Evolutionary conservation across 2,329 filamentous ascomycete genomes (phyloP), one percentile per base, ranked within the genome.

Genomic region (Metarhizium anisopliae): DNA sequence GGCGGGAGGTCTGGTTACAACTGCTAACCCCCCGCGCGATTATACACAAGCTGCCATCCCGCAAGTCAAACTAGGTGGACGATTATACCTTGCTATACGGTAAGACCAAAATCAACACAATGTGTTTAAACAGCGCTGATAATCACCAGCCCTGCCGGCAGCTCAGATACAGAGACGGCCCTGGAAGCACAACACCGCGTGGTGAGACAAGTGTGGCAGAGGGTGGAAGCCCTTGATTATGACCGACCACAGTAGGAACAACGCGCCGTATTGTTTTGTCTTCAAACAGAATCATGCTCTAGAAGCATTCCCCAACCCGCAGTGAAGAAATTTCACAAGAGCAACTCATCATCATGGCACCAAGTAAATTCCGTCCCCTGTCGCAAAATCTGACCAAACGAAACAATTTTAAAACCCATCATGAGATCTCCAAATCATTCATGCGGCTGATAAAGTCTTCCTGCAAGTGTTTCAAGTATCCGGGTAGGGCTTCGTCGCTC

Each of bases 401-500:
- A 36, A 50, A 3, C 47, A 25, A 18, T 32, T 20, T 30, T 16
- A 6, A 13, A 25, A 20, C 16, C 10, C 14, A 8, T 25, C 58
- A 65, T 56, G 62, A 55, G 3, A 60, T 58, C 1, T 89, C 83
- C 32, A 91, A 80, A 1, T 77, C 78, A 25, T 82, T 78, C 89
- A 95, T 92, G 7, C 81, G 75, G 4, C 76, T 62, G 7, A 88
- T 77, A 64, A 96, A 96, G 54, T 95, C 89, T 51, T 79, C 79
- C 66, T 93, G 89, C 13, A 72, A 61, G 4, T 61, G 55, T n/a
- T 55, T 51, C 29, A 72, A 52, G 43, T 71, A 71, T 0, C 61
- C 62, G 0, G 64, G 64, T 35, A 96, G 71, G 0, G 82, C 76
- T 2, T 79, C 77, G 0, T 85, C 82, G 36, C 86, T 85, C 0